Base-by-base conservation (phyloP, 176 grass and related monocot species). In the Bromus sterilis region DNA sequence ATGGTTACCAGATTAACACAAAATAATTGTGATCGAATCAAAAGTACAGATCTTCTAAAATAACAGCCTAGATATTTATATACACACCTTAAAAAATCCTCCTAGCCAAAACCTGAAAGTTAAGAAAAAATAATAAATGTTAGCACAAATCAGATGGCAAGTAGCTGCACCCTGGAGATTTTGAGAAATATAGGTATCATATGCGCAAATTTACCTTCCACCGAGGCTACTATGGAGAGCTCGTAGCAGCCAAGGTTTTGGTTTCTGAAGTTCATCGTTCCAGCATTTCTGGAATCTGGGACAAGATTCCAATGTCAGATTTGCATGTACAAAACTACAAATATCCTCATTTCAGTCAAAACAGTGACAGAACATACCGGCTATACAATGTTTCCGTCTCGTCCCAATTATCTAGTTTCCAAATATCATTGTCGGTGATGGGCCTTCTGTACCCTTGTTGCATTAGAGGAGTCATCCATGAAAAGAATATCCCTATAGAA, bases 391-490 rank as follows among this genome's bases (percentile, higher is more conserved):
- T 98, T 88, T 98, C 96, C 34, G 93, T 98, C 71, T 80, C 88
- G 62, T 98, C 96, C 96, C 96, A 98, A 60, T 57, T 64, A 80
- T 98, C 96, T 78, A 98, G 75, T 86, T 98, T 95, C 96, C 96
- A 98, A 41, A 98, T 91, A 94, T 98, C 96, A 85, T 90, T 98
- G 67, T 98, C 87, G 10, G 87, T 93, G 41, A 95, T 88, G 60
- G 92, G 90, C 79, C 67, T 92, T 80, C 56, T 93, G 78, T 77
- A 98, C 68, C 96, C 96, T 95, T 93, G 96, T 89, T 88, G 86
- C 90, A 98, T 95, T 67, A 98, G 79, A 84, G 93, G 96, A 74
- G 96, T 98, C 79, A 98, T 93, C 96, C 96, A 98, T 74, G 93
- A 88, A 98, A 98, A 98, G 6, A 95, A 75, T 89, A 88, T 95